phyloP scores from a whole-genome alignment of 345 rosid species.

The Salix caprea region DNA sequence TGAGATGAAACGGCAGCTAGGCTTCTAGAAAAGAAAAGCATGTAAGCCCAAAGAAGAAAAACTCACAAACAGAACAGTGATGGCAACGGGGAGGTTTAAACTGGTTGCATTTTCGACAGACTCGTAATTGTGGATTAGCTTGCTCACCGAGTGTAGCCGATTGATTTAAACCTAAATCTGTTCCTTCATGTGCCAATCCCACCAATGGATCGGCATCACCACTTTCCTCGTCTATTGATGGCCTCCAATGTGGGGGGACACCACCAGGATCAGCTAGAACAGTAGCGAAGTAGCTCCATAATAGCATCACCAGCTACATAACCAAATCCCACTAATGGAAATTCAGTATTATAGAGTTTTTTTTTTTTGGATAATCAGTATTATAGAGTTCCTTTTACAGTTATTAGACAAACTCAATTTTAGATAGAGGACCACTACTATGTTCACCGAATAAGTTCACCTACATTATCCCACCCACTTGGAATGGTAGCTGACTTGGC shows the following conservation, averaged over 20 bases:
- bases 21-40: background rate
- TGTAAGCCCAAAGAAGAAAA: background rate
- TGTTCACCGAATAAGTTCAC: background rate
- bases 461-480: background rate
- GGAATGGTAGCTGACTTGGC: background rate
- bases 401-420: background rate
- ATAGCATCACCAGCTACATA: conserved; percentile 62
- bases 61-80: conserved; percentile 85
- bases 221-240: conserved; percentile 55
- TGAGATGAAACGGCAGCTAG: background rate
- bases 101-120: conserved; percentile 66
- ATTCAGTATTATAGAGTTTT: background rate
- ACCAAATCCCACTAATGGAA: conserved; percentile 3
- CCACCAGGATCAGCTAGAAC: conserved; percentile 79
- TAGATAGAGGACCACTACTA: background rate
- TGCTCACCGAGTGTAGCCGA: conserved; percentile 24
- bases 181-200: conserved; percentile 13
- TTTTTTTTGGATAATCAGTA: background rate
- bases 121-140: conserved; percentile 36
- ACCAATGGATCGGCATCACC: conserved; percentile 38
- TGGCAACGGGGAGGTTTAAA: conserved; percentile 72
- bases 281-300: conserved; percentile 77
- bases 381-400: background rate
- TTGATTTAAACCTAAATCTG: conserved; percentile 19
- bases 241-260: conserved; percentile 66